phyloP scores from a whole-genome alignment of 148 eudicot species.

The Vaccinium macrocarpon region DNA sequence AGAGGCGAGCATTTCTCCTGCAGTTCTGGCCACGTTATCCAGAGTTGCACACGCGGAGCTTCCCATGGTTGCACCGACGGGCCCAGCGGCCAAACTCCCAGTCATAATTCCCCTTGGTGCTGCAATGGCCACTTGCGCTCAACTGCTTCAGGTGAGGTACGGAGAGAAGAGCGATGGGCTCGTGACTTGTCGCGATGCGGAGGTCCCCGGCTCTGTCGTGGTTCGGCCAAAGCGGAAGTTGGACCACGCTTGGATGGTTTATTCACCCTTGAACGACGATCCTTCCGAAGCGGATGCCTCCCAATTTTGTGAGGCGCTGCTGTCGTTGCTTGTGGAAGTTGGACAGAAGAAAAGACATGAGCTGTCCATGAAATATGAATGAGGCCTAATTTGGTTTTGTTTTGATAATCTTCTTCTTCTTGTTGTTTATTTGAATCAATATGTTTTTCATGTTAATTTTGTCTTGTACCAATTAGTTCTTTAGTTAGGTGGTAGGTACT shows the following conservation, averaged over 20 bases:
- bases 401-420: background rate
- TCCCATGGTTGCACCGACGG: constrained; percentile 37
- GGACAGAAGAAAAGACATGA: constrained; percentile 51
- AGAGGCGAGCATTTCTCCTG: constrained; percentile 84
- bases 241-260: constrained; percentile 99
- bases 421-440: background rate
- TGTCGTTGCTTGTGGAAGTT: constrained; percentile 72
- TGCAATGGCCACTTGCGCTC: constrained; percentile 96
- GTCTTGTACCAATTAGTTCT: background rate
- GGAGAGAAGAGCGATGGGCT: constrained; percentile 96
- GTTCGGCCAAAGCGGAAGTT: constrained; percentile 77
- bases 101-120: constrained; percentile 90
- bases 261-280: constrained; percentile 71
- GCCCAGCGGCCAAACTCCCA: constrained; percentile 70
- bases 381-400: constrained; percentile 17
- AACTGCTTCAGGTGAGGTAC: constrained; percentile 77
- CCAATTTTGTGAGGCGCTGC: constrained; percentile 89
- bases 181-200: constrained; percentile 93
- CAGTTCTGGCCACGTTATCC: constrained; percentile 83
- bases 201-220: constrained; percentile 93
- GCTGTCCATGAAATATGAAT: constrained; percentile 45
- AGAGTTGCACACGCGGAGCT: constrained; percentile 95
- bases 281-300: constrained; percentile 76
- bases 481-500: background rate
- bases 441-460: background rate